phyloP scores from a whole-genome alignment of 306 rosid species.

The Cicer chorassanicum region DNA sequence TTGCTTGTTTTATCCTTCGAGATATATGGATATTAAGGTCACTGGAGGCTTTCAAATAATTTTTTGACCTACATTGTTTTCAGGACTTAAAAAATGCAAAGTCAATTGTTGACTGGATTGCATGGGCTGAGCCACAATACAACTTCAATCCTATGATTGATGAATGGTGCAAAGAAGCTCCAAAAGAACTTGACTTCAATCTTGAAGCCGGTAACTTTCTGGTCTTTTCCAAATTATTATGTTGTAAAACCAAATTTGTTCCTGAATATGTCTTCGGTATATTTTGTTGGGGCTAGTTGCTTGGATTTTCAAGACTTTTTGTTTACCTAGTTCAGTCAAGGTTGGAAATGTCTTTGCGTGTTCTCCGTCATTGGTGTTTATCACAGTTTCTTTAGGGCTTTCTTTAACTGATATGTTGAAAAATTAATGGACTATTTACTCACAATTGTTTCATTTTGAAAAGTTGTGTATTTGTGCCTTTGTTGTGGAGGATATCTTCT shows the following conservation, averaged over 20 bases:
- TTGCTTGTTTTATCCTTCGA: slow-evolving; percentile 43
- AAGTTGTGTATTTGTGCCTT: slow-evolving; percentile 1
- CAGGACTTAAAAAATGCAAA: slow-evolving; percentile 98
- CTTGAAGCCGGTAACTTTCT: slow-evolving; percentile 80
- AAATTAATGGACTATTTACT: slow-evolving; percentile 22
- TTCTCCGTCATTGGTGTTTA: slow-evolving; percentile 30
- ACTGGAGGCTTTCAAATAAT: slow-evolving; percentile 38
- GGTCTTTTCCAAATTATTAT: slow-evolving; percentile 37
- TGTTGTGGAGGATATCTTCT: slow-evolving; percentile 8
- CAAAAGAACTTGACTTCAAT: slow-evolving; percentile 94
- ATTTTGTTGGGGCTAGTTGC: slow-evolving; percentile 34
- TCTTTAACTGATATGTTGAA: slow-evolving; percentile 15
- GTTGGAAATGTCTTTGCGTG: slow-evolving; percentile 9
- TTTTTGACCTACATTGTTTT: slow-evolving; percentile 43
- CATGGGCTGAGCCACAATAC: slow-evolving; percentile 97
- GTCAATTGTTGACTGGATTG: slow-evolving; percentile 94
- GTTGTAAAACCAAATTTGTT: slow-evolving; percentile 24
- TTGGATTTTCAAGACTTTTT: slow-evolving; percentile 29
- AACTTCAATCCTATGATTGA: slow-evolving; percentile 95
- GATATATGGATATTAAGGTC: slow-evolving; percentile 45
- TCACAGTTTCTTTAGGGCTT: slow-evolving; percentile 21
- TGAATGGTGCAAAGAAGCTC: slow-evolving; percentile 99
- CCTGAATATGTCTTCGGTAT: slow-evolving; percentile 29
- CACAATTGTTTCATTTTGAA: slow-evolving; percentile 7
- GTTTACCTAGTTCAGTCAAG: slow-evolving; percentile 1